Evolutionary conservation across 2,329 filamentous ascomycete species (phyloP).

Genomic region (Botrytis paeoniae): DNA sequence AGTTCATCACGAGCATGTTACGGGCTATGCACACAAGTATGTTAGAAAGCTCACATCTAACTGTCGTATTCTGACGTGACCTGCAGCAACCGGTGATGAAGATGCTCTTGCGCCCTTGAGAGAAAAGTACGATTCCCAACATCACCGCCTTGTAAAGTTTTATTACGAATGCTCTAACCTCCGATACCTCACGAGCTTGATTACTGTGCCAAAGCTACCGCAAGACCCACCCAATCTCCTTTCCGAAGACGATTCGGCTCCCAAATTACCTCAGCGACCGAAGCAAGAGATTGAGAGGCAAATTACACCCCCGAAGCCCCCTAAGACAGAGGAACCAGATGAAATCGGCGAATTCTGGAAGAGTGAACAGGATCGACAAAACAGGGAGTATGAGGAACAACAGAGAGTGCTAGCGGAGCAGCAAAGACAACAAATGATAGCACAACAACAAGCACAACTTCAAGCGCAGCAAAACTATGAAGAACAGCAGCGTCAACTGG

Average conservation of each 20-base stretch:
- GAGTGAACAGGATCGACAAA: slow-evolving; percentile 83
- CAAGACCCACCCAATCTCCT: slow-evolving; percentile 90
- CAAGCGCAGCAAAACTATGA: slow-evolving; percentile 98
- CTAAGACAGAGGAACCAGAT: slow-evolving; percentile 76
- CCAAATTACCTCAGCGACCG: slow-evolving; percentile 76
- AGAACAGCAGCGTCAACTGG: slow-evolving; percentile 82
- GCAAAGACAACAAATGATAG: slow-evolving; percentile 74
- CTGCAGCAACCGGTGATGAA: slow-evolving; percentile 79
- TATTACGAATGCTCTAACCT: slow-evolving; percentile 99
- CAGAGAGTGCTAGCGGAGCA: slow-evolving; percentile 85
- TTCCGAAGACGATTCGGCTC: slow-evolving; percentile 78
- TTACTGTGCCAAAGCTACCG: slow-evolving; percentile 92
- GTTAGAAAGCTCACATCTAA: slow-evolving; percentile 37
- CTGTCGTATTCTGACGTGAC: slow-evolving; percentile 19
- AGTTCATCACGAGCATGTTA: slow-evolving; percentile 99
- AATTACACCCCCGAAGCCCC: slow-evolving; percentile 66
- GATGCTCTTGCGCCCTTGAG: slow-evolving; percentile 88
- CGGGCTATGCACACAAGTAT: slow-evolving; percentile 93
- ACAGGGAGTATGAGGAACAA: slow-evolving; percentile 92
- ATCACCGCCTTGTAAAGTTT: slow-evolving; percentile 94
- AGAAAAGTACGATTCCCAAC: slow-evolving; percentile 87
- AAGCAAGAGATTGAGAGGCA: slow-evolving; percentile 69
- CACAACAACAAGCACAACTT: slow-evolving; percentile 77
- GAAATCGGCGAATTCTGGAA: slow-evolving; percentile 99
- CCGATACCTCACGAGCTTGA: slow-evolving; percentile 91